Evolutionary conservation across 768 basidiomycete species (phyloP).

Genomic region (Collybiopsis confluens): DNA sequence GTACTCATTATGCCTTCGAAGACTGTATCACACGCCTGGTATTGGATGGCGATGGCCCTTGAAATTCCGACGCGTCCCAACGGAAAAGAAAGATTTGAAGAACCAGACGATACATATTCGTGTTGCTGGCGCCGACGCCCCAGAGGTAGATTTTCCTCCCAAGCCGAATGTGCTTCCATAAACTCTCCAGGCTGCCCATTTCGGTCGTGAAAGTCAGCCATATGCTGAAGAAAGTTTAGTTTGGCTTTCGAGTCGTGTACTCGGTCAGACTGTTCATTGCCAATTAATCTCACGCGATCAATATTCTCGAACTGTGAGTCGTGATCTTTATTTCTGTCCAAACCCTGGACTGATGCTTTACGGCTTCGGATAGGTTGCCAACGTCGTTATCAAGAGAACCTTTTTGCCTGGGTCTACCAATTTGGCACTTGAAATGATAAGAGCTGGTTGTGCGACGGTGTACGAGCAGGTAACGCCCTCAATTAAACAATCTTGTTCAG

Average conservation of each 20-base stretch:
- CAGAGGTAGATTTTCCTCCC: slow-evolving; percentile 53
- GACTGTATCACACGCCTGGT: slow-evolving; percentile 78
- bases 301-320: slow-evolving; percentile 73
- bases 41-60: slow-evolving; percentile 73
- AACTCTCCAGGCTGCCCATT: slow-evolving; percentile 64
- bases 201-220: slow-evolving; percentile 76
- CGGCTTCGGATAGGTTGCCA: slow-evolving; percentile 51
- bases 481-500: too few relatives aligned
- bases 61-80: slow-evolving; percentile 64
- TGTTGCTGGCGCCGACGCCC: slow-evolving; percentile 89
- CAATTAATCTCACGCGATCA: slow-evolving; percentile 78
- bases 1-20: background rate
- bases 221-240: slow-evolving; percentile 68
- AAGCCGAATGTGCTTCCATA: background rate
- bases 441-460: slow-evolving; percentile 68
- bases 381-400: slow-evolving; percentile 50
- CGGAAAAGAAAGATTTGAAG: slow-evolving; percentile 59
- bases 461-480: slow-evolving; percentile 70
- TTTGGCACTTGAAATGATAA: slow-evolving; percentile 71
- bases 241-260: slow-evolving; percentile 60
- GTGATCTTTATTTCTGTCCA: background rate
- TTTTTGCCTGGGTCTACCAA: slow-evolving; percentile 50
- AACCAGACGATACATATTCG: slow-evolving; percentile 83
- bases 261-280: slow-evolving; percentile 60
- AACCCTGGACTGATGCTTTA: background rate